phyloP scores from a whole-genome alignment of 371 early-diverging fungal species.

The Mortierella sp. region DNA sequence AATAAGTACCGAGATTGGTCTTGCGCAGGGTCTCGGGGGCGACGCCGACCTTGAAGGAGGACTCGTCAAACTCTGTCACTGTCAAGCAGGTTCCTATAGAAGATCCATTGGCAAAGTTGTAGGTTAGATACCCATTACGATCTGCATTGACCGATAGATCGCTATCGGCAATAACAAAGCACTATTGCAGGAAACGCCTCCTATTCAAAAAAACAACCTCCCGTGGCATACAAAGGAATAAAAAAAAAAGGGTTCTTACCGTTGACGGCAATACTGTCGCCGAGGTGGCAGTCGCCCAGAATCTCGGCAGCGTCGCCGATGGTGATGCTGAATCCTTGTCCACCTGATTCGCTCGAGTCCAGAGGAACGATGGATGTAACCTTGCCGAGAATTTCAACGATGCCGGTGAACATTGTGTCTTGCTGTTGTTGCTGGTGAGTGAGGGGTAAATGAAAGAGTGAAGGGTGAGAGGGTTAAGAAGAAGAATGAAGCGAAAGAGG shows the following conservation, averaged over 20 bases:
- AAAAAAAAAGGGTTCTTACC: too few species aligned
- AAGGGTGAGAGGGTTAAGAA: not conserved
- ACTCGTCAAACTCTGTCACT: constrained; percentile 89
- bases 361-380: constrained; percentile 74
- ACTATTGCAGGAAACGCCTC: too few species aligned
- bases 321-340: constrained; percentile 89
- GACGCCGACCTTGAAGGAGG: constrained; percentile 90
- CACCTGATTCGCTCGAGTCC: constrained; percentile 84
- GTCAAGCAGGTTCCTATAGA: constrained; percentile 92
- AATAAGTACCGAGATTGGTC: constrained; percentile 86
- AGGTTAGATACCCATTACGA: not conserved
- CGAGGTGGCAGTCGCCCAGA: constrained; percentile 89
- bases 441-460: not conserved
- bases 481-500: not conserved
- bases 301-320: constrained; percentile 79
- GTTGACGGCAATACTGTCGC: constrained; percentile 95
- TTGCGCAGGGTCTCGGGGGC: constrained; percentile 94
- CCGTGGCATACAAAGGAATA: too few species aligned
- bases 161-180: not conserved
- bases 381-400: constrained; percentile 92
- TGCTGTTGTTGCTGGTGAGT: not conserved
- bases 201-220: too few species aligned
- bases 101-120: not conserved
- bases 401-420: constrained; percentile 93
- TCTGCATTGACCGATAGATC: not conserved